Percentiles rank a stretch among this genome's conserved stretches.
Conservation (phyloP, 1,284 basidiomycete genomes). For the Ustilago trichophora region DNA sequence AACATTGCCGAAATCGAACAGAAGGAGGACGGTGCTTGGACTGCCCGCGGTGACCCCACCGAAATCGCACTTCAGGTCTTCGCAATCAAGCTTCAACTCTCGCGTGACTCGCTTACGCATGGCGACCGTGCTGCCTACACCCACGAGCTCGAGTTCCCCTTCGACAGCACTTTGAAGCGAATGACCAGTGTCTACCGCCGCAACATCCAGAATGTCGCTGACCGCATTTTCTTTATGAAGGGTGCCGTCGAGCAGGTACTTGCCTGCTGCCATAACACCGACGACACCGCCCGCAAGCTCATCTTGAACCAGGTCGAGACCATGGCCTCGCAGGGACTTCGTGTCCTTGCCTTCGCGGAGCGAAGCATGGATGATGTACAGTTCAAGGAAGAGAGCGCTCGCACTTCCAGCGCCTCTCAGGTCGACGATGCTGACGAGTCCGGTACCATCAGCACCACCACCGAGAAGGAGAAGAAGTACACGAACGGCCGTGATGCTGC, state of each 20-base stretch:
- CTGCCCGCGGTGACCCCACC: constrained; percentile 57
- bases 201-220: constrained; percentile 7
- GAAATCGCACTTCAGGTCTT: constrained; percentile 60
- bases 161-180: constrained; percentile 59
- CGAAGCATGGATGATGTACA: constrained; percentile 47
- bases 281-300: constrained; percentile 33
- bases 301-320: constrained; percentile 55
- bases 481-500: constrained; percentile 3
- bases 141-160: constrained; percentile 55
- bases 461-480: constrained; percentile 38
- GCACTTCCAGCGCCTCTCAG: constrained; percentile 19
- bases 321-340: constrained; percentile 56
- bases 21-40: constrained; percentile 33
- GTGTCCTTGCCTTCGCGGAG: constrained; percentile 58
- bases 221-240: constrained; percentile 53
- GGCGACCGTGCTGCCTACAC: constrained; percentile 22
- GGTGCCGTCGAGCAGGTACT: constrained; percentile 60
- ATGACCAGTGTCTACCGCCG: constrained; percentile 54
- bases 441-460: constrained; percentile 27
- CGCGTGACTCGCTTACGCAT: constrained; percentile 30
- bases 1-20: constrained; percentile 56
- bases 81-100: constrained; percentile 45
- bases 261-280: constrained; percentile 48
- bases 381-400: constrained; percentile 45
- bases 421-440: constrained; percentile 24